A percentile compares a stretch with the other conserved stretches of the same genome.
Evolutionary conservation across 306 rosid genomes (phyloP).

Genomic region (Luffa acutangula): DNA sequence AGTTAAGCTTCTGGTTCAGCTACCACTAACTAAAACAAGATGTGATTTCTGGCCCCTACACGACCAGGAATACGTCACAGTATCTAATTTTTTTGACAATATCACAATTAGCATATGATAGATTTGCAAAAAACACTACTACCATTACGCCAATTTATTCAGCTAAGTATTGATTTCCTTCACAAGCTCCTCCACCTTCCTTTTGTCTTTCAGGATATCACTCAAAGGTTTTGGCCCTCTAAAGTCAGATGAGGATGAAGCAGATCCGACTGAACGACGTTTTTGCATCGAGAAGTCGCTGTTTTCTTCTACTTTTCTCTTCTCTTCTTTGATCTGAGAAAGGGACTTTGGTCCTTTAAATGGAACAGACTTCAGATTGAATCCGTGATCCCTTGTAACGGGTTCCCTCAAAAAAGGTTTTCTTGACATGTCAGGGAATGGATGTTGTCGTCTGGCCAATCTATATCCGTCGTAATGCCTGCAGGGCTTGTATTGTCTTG

Average conservation of each 20-base stretch:
- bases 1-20: not conserved
- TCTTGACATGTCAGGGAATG: constrained; percentile 29
- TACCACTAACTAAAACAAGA: not conserved
- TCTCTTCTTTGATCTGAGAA: constrained; percentile 11
- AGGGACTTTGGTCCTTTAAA: constrained; percentile 42
- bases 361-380: constrained; percentile 13
- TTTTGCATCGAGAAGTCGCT: not conserved
- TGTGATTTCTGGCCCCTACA: not conserved
- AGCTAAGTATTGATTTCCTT: not conserved
- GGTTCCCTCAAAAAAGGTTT: constrained; percentile 22
- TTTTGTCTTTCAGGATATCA: constrained; percentile 12
- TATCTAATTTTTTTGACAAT: not conserved
- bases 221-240: constrained; percentile 2
- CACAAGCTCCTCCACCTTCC: not conserved
- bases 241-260: not conserved
- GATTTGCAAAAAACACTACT: not conserved
- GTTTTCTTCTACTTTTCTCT: constrained; percentile 4
- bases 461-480: constrained; percentile 31
- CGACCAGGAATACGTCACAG: not conserved
- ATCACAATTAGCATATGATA: constrained; percentile 6
- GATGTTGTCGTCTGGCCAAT: constrained; percentile 17
- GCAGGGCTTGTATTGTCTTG: constrained; percentile 33
- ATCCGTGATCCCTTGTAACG: constrained; percentile 22
- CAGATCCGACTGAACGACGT: not conserved
- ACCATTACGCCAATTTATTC: not conserved